Evolutionary conservation across 129 eudicot species (phyloP), one percentile per base, ranked within the genome.

Genomic region (Chrysanthemum lavandulifolium): DNA sequence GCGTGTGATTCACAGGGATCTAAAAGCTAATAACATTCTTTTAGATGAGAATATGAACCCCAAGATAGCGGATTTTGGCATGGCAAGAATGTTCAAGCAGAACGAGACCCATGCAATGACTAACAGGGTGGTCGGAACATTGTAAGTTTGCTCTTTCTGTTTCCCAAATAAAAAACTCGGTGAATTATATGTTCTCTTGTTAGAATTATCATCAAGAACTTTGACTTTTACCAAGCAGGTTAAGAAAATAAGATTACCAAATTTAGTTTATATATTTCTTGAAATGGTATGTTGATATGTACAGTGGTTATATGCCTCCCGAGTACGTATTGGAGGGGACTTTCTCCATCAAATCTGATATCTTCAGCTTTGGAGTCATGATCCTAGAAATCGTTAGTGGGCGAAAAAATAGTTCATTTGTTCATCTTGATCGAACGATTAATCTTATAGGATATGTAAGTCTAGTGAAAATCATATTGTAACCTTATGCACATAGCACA

Each of bases 31-130:
- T 76, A 84, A 86, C 27, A 73, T 86, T 21, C 50, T 87, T 16
- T 49, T 87, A 16, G 89, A 84, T 74, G 73, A 62, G 10, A 59
- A 23, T 13, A 65, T 87, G 83, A 79, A 84, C 55, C 83, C 92
- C 3, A 87, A 87, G 69, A 87, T 87, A 18, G 76, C 92, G 4
- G 85, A 87, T 57, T 87, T 87, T 84, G 92, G 92, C 5, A 84
- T 79, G 87, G 89, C 89, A 4, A 76, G 87, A 79, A 78, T 79
- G 13, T 65, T 86, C 67, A 81, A 74, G 12, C 36, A 74, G 16
- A 76, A 79, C 29, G 86, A 84, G 78, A 69, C 65, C 14, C 67
- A 81, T 57, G 81, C 78, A 23, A 81, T 61, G 25, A 86, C 91
- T 4, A 76, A 53, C 1, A 70, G 85, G 66, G 84, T 86, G 6